phyloP scores from a whole-genome alignment of 176 grass and related monocot genomes.

The Eremochloa ophiuroides region DNA sequence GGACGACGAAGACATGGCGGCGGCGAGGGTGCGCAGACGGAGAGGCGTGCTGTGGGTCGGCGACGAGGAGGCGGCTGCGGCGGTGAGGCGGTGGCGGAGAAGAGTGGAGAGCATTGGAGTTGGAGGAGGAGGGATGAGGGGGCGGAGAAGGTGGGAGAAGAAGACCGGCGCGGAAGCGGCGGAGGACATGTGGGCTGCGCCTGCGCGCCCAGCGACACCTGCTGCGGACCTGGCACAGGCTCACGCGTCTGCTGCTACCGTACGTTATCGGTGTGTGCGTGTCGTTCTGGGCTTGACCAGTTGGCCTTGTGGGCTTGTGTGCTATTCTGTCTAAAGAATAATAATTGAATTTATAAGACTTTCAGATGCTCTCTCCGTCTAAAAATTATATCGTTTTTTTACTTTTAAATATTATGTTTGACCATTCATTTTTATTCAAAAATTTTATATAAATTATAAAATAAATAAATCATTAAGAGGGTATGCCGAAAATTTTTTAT shows the following conservation, averaged over 20 bases:
- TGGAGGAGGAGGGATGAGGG: not conserved
- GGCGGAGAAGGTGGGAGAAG: slow-evolving; percentile 37
- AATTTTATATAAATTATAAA: too few relatives aligned
- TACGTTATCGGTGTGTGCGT: too few relatives aligned
- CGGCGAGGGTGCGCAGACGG: slow-evolving; percentile 20
- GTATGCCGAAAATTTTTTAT: too few relatives aligned
- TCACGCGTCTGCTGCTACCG: not conserved
- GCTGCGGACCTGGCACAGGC: not conserved
- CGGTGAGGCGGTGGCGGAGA: slow-evolving; percentile 24
- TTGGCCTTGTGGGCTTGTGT: not conserved
- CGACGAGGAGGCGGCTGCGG: not conserved
- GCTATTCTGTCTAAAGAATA: too few relatives aligned
- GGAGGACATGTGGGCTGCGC: slow-evolving; percentile 32
- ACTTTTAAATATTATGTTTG: too few relatives aligned
- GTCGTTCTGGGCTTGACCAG: not conserved
- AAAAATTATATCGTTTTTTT: too few relatives aligned
- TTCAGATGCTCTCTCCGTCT: too few relatives aligned
- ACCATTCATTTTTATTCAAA: too few relatives aligned
- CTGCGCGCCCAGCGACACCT: slow-evolving; percentile 11
- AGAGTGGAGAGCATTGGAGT: slow-evolving; percentile 12
- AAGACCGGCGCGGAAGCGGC: slow-evolving; percentile 35
- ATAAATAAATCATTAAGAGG: too few relatives aligned
- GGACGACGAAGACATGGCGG: slow-evolving; percentile 24
- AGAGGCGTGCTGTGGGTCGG: not conserved
- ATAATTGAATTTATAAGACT: too few relatives aligned